Evolutionary conservation across 306 rosid species (phyloP).

Genomic region (Aeschynomene evenia): DNA sequence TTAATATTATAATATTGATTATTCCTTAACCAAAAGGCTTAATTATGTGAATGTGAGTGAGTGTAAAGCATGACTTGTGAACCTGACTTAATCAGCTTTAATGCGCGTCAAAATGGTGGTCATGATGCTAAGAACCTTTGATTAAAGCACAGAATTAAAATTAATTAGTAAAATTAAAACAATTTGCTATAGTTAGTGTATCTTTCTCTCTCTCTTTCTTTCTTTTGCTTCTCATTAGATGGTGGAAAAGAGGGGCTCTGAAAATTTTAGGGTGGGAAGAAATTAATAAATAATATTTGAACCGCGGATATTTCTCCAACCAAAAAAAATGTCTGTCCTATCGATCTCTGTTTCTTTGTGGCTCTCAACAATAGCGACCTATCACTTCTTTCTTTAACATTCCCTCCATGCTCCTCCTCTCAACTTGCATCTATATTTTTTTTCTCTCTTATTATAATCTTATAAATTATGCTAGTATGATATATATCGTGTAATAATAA

Average conservation of each 20-base stretch:
- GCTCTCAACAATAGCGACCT: not conserved
- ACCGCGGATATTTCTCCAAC: not conserved
- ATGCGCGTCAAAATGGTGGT: not conserved
- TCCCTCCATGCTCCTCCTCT: not conserved
- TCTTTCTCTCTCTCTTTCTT: not conserved
- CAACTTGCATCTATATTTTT: not conserved
- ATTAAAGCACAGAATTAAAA: not conserved
- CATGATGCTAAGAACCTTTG: not conserved
- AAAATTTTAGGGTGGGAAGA: not conserved
- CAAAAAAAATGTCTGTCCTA: not conserved
- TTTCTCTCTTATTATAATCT: no score
- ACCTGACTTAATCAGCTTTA: conserved; percentile 1
- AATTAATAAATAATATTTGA: not conserved
- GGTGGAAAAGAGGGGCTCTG: not conserved
- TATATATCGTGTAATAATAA: no score
- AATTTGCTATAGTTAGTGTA: no score
- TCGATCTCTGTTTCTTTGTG: not conserved
- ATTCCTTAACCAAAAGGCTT: not conserved
- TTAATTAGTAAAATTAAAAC: no score
- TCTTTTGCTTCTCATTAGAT: not conserved
- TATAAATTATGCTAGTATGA: no score
- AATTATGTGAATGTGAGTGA: no score
- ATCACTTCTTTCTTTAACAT: not conserved
- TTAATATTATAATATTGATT: not conserved
- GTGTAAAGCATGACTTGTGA: conserved; percentile 8